Evolutionary conservation across 78 protist genomes (phyloP), one percentile per base, ranked within the genome.

Genomic region (Planoprotostelium fungivorum): DNA sequence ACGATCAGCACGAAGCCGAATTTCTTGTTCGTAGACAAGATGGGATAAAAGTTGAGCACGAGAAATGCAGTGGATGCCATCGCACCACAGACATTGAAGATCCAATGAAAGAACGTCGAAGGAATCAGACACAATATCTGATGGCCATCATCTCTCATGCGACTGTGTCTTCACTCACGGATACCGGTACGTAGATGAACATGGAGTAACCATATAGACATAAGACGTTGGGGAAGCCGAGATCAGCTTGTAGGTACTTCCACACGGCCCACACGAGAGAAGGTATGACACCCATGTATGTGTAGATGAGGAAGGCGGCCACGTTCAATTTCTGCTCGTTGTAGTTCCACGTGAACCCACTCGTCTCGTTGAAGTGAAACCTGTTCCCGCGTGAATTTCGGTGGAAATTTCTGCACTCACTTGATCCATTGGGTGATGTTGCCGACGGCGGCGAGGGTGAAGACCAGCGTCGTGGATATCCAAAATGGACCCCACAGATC

Each of bases 401-500:
- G n/a, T n/a, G n/a, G n/a, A 51, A 51, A 25, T 16, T 85, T 16
- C 5, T 85, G 36, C 16, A 16, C 87, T 25, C 16, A 85, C 37
- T 85, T 36, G 37, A 85, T 5, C 63, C 37, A 85, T 25, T 35
- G 37, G 29, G 16, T 36, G 37, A 85, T 37, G 87, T 85, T 85
- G 37, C 87, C 87, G 37, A 35, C 16, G 5, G 87, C 87, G 5
- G 87, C 87, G 34, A 85, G 36, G 5, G 16, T 16, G 16, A 85
- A 85, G 37, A 85, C 16, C 36, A 85, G 16, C 5, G 87, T 85
- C 29, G 35, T 85, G 37, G 87, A 5, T 25, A 85, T 85, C 87
- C 87, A 85, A 16, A 85, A 85, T 5, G 87, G 87, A 37, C 87
- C 87, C 87, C 87, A 85, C 73, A 51, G 73, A 16, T 51, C 73